These are phyloP conservation scores for Suhomyces guaymorum DNA, from an alignment of 1,139 yeast species.

Conservation along the genomic window DNA sequence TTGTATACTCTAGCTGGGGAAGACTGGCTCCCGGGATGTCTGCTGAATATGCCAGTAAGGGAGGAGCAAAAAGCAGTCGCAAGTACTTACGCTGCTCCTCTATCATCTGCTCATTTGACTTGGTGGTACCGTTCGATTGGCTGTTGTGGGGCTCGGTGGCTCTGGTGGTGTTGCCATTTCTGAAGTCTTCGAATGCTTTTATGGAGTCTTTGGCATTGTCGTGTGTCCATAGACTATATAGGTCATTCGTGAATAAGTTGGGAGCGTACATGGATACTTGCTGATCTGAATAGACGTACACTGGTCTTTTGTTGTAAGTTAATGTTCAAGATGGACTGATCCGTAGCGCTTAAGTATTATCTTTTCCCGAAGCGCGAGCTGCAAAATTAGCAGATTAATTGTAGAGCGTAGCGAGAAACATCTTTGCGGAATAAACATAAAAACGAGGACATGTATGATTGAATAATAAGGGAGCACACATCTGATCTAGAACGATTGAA, in stretches of 20 bases:
- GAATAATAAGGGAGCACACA: no score
- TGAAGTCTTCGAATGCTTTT: constrained; percentile 10
- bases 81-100: constrained; percentile 24
- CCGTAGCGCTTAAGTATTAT: no score
- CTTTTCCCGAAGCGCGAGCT: neutral
- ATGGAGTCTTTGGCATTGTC: constrained; percentile 12
- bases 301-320: no score
- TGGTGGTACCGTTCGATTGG: constrained; percentile 2
- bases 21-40: constrained; percentile 51
- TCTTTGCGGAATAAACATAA: no score
- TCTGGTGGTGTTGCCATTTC: constrained; percentile 5
- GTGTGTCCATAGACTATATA: constrained; percentile 44
- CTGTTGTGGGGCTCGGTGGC: constrained; percentile 1
- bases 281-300: no score
- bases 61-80: constrained; percentile 46
- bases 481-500: no score
- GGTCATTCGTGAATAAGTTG: constrained; percentile 42
- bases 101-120: constrained; percentile 15
- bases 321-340: no score
- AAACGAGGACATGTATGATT: neutral
- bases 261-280: constrained; percentile 57
- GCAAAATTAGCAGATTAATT: neutral
- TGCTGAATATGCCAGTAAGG: constrained; percentile 54
- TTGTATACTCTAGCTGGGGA: constrained; percentile 33
- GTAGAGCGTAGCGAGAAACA: no score